phyloP scores from a whole-genome alignment of 108 stramenopile genomes.

The Fistulifera solaris region DNA sequence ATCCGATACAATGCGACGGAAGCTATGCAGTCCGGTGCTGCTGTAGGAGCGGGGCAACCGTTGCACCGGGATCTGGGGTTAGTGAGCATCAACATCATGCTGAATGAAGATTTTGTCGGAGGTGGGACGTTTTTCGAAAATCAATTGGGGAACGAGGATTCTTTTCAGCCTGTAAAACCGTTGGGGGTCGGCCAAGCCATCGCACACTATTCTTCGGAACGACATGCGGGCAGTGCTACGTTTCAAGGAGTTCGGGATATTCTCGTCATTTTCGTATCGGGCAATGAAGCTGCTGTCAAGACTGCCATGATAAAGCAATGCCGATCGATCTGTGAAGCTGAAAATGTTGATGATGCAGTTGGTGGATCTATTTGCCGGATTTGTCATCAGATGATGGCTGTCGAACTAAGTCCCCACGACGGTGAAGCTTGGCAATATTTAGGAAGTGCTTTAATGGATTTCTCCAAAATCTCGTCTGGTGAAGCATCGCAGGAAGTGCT shows the following conservation, averaged over 20 bases:
- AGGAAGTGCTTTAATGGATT: constrained; percentile 45
- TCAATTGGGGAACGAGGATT: constrained; percentile 21
- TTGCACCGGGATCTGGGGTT: constrained; percentile 64
- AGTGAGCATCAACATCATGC: constrained; percentile 55
- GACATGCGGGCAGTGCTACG: constrained; percentile 62
- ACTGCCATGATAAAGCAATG: constrained; percentile 9
- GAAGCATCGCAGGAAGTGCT: background rate
- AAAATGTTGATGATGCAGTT: background rate
- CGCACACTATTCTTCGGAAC: constrained; percentile 36
- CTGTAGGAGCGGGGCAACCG: constrained; percentile 50
- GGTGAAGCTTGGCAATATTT: constrained; percentile 66
- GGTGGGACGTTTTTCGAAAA: constrained; percentile 69
- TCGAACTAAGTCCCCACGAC: constrained; percentile 27
- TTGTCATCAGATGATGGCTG: constrained; percentile 38
- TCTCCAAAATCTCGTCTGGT: background rate
- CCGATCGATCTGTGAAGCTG: constrained; percentile 2
- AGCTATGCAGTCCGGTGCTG: constrained; percentile 9
- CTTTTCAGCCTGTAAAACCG: constrained; percentile 31
- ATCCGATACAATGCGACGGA: constrained; percentile 65
- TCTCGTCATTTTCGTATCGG: constrained; percentile 55
- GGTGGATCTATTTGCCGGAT: constrained; percentile 30
- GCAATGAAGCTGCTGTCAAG: background rate
- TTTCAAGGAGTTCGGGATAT: constrained; percentile 50
- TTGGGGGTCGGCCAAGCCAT: constrained; percentile 39
- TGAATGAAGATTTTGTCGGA: constrained; percentile 49